Conservation (phyloP, 2,329 filamentous ascomycete genomes). For the Penicillium crustosum region DNA sequence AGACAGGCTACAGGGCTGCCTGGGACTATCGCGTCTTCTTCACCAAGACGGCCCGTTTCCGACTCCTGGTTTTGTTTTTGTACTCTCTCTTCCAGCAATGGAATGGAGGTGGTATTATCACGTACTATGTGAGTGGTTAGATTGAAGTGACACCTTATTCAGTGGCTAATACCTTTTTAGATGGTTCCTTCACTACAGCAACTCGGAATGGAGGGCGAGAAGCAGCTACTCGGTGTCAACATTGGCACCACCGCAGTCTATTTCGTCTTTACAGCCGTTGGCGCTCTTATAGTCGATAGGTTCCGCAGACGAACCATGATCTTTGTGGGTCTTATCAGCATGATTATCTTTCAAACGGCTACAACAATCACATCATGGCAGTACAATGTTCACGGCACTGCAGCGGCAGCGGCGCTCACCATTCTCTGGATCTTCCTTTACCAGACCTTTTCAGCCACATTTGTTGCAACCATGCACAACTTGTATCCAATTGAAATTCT, state of each 20-base stretch:
- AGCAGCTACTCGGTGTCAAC: constrained; percentile 45
- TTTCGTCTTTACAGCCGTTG: constrained; percentile 49
- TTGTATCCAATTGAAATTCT: constrained; percentile 49
- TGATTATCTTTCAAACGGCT: constrained; percentile 48
- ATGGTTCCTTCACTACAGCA: constrained; percentile 44
- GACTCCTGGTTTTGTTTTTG: constrained; percentile 46
- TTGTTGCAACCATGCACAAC: constrained; percentile 53
- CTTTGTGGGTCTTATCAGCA: constrained; percentile 45
- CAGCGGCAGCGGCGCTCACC: constrained; percentile 43
- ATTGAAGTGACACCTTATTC: not conserved
- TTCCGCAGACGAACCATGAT: constrained; percentile 48
- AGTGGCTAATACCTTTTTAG: constrained; percentile 7
- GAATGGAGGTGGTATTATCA: constrained; percentile 51
- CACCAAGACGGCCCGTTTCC: constrained; percentile 45
- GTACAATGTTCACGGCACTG: constrained; percentile 34
- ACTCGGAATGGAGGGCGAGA: constrained; percentile 41
- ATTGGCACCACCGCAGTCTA: constrained; percentile 48
- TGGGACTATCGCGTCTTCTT: constrained; percentile 52
- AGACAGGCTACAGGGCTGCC: constrained; percentile 38
- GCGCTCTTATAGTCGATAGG: constrained; percentile 46
- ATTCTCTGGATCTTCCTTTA: constrained; percentile 52
- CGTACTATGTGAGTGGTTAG: constrained; percentile 37
- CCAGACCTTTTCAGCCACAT: constrained; percentile 48
- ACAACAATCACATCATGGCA: constrained; percentile 52
- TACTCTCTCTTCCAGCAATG: constrained; percentile 52